phyloP scores from a whole-genome alignment of 2,329 filamentous ascomycete species.

The Huntiella omanensis region DNA sequence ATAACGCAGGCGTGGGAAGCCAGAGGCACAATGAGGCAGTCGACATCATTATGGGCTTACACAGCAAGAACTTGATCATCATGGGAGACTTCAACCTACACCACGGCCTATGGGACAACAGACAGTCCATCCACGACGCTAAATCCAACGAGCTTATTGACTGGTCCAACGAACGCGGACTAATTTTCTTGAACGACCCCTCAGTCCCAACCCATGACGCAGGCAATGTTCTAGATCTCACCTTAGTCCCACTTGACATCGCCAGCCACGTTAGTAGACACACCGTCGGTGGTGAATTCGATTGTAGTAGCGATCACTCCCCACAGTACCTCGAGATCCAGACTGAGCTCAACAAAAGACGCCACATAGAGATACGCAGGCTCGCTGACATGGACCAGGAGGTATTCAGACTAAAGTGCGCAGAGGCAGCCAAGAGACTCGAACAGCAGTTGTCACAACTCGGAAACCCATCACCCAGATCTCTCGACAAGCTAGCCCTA shows the following conservation, averaged over 20 bases:
- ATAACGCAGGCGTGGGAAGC: neutral
- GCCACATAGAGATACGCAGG: neutral
- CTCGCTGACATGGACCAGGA: neutral
- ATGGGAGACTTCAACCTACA: neutral
- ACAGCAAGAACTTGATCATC: neutral
- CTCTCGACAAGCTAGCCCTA: neutral
- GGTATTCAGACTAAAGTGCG: neutral
- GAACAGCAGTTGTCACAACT: neutral
- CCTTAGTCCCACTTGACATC: neutral
- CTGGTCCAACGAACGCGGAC: neutral
- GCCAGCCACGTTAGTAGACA: neutral
- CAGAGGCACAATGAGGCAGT: neutral
- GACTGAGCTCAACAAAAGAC: neutral
- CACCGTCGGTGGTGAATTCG: neutral
- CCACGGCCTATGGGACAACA: neutral
- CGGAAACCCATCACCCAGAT: neutral
- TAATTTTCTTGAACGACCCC: neutral
- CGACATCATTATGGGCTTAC: neutral
- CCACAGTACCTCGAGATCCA: neutral
- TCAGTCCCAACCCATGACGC: neutral
- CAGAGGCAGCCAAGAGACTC: neutral
- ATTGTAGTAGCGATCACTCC: conserved; percentile 5
- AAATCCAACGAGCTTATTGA: neutral
- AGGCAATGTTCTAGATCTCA: neutral
- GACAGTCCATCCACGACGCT: neutral